Percentiles rank a stretch among this genome's conserved stretches.
These are phyloP conservation scores for Ruellia speciosa DNA, from an alignment of 305 asterid species.

Conservation along the genomic window DNA sequence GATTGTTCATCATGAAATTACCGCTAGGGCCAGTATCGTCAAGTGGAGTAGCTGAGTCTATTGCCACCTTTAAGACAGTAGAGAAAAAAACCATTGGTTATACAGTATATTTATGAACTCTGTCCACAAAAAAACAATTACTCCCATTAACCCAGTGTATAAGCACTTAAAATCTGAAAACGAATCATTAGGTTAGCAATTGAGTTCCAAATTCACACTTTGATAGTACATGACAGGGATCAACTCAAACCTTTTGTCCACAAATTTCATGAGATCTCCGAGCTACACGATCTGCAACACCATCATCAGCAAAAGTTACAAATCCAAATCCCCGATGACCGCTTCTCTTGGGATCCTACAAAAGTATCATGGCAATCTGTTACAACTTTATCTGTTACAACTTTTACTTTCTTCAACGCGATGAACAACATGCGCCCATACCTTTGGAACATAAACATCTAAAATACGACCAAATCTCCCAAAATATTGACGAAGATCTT, in stretches of 20 bases:
- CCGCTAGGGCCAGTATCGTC: constrained; percentile 87
- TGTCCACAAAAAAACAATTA: no score
- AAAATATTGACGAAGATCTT: constrained; percentile 88
- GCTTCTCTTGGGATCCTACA: constrained; percentile 89
- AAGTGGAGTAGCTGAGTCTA: constrained; percentile 96
- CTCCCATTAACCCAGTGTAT: no score
- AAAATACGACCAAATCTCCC: constrained; percentile 89
- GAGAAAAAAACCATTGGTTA: constrained; percentile 3
- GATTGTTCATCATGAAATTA: constrained; percentile 50
- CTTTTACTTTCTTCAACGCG: constrained; percentile 5
- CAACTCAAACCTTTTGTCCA: constrained; percentile 74
- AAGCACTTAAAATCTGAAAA: not conserved
- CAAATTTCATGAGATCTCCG: constrained; percentile 93
- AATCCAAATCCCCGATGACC: constrained; percentile 99
- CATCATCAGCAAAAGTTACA: constrained; percentile 93
- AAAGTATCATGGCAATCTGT: constrained; percentile 18
- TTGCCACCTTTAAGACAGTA: constrained; percentile 63
- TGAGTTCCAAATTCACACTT: not conserved
- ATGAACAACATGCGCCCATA: constrained; percentile 22
- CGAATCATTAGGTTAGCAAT: not conserved
- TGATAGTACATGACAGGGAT: constrained; percentile 6
- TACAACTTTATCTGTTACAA: no score
- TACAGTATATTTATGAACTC: no score
- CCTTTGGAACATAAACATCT: constrained; percentile 97
- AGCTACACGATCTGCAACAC: constrained; percentile 97